Base-by-base conservation (phyloP, 352 stramenopile species). In the Pythium periplocum region DNA sequence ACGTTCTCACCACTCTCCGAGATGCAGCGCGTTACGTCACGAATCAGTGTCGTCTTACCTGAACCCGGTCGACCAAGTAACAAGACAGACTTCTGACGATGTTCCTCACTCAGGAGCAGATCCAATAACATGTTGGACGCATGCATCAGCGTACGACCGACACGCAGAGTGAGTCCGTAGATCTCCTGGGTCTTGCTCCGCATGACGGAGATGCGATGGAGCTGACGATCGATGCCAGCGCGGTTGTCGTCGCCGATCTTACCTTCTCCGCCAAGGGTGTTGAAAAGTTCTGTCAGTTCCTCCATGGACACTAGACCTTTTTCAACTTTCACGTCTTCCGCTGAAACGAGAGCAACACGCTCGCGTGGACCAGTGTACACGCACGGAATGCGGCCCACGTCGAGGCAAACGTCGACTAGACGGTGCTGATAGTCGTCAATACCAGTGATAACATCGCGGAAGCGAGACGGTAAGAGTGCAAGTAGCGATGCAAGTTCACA, bases 1-100 rank as follows among this genome's bases (percentile, higher is more conserved):
- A 95, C 76, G 53, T 93, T 95, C 66, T 83, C 64, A 40, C 66
- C 70, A 9, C 57, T 66, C 51, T 76, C 55, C 0, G 85, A 71
- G n/a, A 96, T 60, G 30, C 68, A 76, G 2, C 80, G 60, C 6
- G 83, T 75, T 11, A 90, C 73, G 45, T 96, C 86, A 55, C 84
- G 72, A 36, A 97, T 83, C 3, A 96, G 62, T 4, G 86, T 95
- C 17, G 86, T 95, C 53, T 96, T 96, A 9, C 86, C 87, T n/a
- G 60, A 82, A 4, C 82, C 76, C 0, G 75, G 68, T 11, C 76
- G 62, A 4, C 80, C 79, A 9, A 95, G 59, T 43, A 93, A 51
- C 41, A 95, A 53, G 49, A 93, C 66, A 12, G 67, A 81, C 52
- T 80, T 87, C 43, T 57, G 51, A 1, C 57, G 57, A n/a, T 89